Conservation (phyloP, 306 rosid genomes). For the Quercus wislizeni region DNA sequence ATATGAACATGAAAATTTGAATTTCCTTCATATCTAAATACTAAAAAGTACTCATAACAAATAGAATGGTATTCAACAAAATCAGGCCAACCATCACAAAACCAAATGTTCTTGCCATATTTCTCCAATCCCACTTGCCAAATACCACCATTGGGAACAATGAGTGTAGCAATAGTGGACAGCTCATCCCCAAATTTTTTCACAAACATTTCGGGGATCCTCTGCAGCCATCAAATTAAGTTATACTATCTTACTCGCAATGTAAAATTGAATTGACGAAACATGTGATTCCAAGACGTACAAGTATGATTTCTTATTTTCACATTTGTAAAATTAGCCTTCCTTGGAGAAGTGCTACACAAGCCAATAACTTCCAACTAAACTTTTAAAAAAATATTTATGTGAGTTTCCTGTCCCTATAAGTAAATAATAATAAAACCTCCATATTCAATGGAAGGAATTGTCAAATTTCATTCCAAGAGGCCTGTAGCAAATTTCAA, state of each 20-base stretch:
- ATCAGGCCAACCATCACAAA: constrained; percentile 14
- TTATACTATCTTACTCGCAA: background rate
- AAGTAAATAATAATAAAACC: too few relatives aligned
- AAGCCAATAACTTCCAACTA: too few relatives aligned
- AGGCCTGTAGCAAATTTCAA: too few relatives aligned
- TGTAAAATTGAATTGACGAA: too few relatives aligned
- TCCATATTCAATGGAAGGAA: too few relatives aligned
- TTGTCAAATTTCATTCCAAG: too few relatives aligned
- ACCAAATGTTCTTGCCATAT: background rate
- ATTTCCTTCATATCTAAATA: constrained; percentile 23
- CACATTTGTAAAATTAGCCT: background rate
- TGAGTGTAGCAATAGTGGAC: background rate
- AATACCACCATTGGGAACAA: constrained; percentile 12
- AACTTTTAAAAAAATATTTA: too few relatives aligned
- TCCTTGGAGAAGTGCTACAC: too few relatives aligned
- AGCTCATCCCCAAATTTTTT: constrained; percentile 1
- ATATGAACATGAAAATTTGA: constrained; percentile 24
- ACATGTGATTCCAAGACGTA: too few relatives aligned
- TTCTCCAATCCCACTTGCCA: constrained; percentile 26
- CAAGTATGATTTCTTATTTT: background rate
- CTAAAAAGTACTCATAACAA: constrained; percentile 1
- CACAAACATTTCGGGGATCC: constrained; percentile 7
- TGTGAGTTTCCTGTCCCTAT: too few relatives aligned
- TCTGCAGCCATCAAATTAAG: constrained; percentile 2
- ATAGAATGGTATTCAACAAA: constrained; percentile 16